phyloP scores from a whole-genome alignment of 1,284 basidiomycete genomes.

The Rhizopogon parksii region DNA sequence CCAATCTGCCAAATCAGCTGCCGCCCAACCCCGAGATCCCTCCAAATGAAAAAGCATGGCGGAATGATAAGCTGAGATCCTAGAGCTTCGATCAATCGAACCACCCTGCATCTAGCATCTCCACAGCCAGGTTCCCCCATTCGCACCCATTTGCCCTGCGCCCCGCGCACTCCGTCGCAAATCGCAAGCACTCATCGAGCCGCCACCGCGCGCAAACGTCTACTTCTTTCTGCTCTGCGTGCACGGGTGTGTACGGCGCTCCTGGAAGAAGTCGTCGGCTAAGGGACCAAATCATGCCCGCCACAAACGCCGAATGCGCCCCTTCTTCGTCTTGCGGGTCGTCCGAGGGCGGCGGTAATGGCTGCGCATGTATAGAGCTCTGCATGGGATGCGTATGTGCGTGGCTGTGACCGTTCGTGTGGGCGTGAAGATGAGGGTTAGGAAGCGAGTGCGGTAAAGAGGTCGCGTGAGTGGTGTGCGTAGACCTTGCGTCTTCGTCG shows the following conservation, averaged over 20 bases:
- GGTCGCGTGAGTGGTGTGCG: slow-evolving; percentile 5
- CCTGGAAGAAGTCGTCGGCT: slow-evolving; percentile 62
- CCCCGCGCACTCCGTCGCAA: slow-evolving; percentile 71
- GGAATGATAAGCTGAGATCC: too few species aligned
- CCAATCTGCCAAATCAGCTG: too few species aligned
- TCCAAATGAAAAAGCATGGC: not conserved
- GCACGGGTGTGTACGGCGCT: slow-evolving; percentile 56
- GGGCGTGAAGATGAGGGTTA: slow-evolving; percentile 4
- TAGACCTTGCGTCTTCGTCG: slow-evolving; percentile 18
- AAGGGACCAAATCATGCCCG: slow-evolving; percentile 73
- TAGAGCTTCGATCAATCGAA: slow-evolving; percentile 35
- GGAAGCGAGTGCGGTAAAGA: slow-evolving; percentile 8
- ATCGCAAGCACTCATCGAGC: slow-evolving; percentile 69
- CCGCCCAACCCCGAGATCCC: too few species aligned
- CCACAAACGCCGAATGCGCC: slow-evolving; percentile 72
- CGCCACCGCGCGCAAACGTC: slow-evolving; percentile 56
- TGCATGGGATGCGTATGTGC: not conserved
- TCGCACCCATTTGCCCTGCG: slow-evolving; percentile 47
- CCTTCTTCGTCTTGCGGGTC: slow-evolving; percentile 59
- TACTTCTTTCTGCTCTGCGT: slow-evolving; percentile 28
- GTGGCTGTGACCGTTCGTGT: not conserved
- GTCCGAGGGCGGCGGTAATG: slow-evolving; percentile 28
- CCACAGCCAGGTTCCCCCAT: slow-evolving; percentile 64
- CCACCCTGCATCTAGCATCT: slow-evolving; percentile 68
- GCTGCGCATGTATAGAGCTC: not conserved